These are phyloP conservation scores for Coleophoma cylindrospora DNA, from an alignment of 2,329 filamentous ascomycete species.

Conservation along the genomic window DNA sequence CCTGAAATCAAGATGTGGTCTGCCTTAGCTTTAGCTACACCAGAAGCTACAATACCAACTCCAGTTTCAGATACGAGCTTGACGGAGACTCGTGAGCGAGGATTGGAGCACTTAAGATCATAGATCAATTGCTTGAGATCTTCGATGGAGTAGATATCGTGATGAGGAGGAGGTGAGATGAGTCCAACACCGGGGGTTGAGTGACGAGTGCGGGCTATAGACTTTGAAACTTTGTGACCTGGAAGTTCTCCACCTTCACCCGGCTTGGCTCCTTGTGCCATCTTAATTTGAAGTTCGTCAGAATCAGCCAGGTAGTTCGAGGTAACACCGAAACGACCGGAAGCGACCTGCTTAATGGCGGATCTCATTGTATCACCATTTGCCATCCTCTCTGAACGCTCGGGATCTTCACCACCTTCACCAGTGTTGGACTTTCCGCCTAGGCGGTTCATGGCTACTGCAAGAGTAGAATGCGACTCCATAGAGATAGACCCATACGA, in stretches of 20 bases:
- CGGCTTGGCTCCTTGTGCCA: conserved; percentile 97
- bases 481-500: conserved; percentile 98
- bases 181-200: conserved; percentile 94
- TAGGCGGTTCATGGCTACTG: conserved; percentile 93
- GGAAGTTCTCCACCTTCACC: conserved; percentile 96
- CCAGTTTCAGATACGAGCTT: conserved; percentile 97
- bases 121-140: conserved; percentile 98
- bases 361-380: conserved; percentile 97
- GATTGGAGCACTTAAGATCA: conserved; percentile 94
- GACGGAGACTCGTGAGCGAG: conserved; percentile 85
- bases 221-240: conserved; percentile 92
- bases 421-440: conserved; percentile 97
- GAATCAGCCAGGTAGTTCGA: conserved; percentile 92
- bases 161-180: conserved; percentile 92
- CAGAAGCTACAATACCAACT: conserved; percentile 94
- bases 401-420: conserved; percentile 93
- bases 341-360: conserved; percentile 96
- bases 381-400: conserved; percentile 78
- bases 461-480: conserved; percentile 94
- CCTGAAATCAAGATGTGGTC: conserved; percentile 96
- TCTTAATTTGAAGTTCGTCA: conserved; percentile 97
- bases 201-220: conserved; percentile 90
- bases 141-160: conserved; percentile 98
- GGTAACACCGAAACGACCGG: conserved; percentile 92
- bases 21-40: conserved; percentile 95